Conservation (phyloP, 257 asterid genomes). For the Marsdenia floribunda region DNA sequence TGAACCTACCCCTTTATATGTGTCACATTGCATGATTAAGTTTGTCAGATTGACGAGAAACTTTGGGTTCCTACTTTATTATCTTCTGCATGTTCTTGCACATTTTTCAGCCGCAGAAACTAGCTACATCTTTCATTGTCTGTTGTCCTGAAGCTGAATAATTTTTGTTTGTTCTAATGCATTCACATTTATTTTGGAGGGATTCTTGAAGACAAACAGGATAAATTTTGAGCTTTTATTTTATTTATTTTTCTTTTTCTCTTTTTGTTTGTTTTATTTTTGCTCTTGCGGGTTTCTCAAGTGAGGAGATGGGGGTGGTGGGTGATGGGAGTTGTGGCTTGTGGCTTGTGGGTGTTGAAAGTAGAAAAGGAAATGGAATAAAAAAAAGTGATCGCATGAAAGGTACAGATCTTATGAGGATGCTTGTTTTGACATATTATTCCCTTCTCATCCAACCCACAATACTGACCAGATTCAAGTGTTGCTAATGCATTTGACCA, state of each 20-base stretch:
- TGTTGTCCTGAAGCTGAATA: too few relatives aligned
- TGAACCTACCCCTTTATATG: constrained; percentile 33
- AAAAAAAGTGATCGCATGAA: constrained; percentile 9
- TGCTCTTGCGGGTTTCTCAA: neutral
- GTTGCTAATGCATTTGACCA: constrained; percentile 17
- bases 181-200: neutral
- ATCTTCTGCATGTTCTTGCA: neutral
- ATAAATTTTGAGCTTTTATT: neutral
- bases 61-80: neutral
- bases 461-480: constrained; percentile 41
- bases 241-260: neutral
- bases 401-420: constrained; percentile 13
- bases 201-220: neutral
- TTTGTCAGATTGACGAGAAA: constrained; percentile 4
- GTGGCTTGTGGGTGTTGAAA: neutral
- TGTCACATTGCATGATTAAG: constrained; percentile 19
- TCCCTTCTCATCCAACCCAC: constrained; percentile 24
- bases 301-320: neutral
- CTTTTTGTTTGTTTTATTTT: neutral
- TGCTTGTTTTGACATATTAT: constrained; percentile 16
- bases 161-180: neutral
- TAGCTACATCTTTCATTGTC: neutral
- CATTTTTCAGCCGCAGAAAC: neutral
- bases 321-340: neutral
- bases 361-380: neutral